These are phyloP conservation scores for Mycogone perniciosa DNA, from an alignment of 2,329 filamentous ascomycete genomes.

Conservation along the genomic window DNA sequence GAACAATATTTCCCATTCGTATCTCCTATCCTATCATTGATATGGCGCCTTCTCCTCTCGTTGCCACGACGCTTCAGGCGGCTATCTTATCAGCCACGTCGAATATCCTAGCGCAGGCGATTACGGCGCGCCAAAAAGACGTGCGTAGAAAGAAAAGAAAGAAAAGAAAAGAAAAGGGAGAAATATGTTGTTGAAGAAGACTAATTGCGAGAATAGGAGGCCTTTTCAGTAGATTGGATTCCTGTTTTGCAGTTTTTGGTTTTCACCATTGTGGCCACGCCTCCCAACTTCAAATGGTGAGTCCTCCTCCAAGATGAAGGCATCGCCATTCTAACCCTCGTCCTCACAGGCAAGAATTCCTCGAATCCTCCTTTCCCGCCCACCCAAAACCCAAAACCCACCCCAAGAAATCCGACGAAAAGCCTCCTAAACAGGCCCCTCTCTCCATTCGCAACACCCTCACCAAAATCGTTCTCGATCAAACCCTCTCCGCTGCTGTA, in stretches of 20 bases:
- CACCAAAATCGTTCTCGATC: slow-evolving; percentile 62
- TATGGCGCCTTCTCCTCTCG: slow-evolving; percentile 41
- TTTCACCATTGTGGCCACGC: slow-evolving; percentile 66
- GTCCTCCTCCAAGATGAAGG: slow-evolving; percentile 4
- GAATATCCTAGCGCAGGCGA: slow-evolving; percentile 66
- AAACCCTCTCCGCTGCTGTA: slow-evolving; percentile 56
- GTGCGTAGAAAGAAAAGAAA: slow-evolving; percentile 34
- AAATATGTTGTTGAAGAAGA: not conserved
- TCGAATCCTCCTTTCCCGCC: slow-evolving; percentile 53
- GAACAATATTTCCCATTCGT: no score
- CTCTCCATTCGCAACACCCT: slow-evolving; percentile 57
- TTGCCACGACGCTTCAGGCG: slow-evolving; percentile 58
- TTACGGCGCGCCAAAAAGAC: slow-evolving; percentile 55
- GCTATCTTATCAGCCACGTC: slow-evolving; percentile 59
- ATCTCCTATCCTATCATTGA: no score
- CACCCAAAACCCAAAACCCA: slow-evolving; percentile 13
- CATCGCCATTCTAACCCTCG: slow-evolving; percentile 6
- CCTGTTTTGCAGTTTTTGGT: slow-evolving; percentile 71
- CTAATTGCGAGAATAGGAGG: slow-evolving; percentile 35
- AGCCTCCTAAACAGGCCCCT: not conserved
- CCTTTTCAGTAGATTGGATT: slow-evolving; percentile 57
- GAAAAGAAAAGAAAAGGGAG: not conserved
- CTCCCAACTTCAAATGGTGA: slow-evolving; percentile 78
- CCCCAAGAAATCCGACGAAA: not conserved
- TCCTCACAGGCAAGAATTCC: slow-evolving; percentile 57